These are phyloP conservation scores for Heliosperma pusillum DNA, from an alignment of 148 eudicot genomes.

Conservation along the genomic window DNA sequence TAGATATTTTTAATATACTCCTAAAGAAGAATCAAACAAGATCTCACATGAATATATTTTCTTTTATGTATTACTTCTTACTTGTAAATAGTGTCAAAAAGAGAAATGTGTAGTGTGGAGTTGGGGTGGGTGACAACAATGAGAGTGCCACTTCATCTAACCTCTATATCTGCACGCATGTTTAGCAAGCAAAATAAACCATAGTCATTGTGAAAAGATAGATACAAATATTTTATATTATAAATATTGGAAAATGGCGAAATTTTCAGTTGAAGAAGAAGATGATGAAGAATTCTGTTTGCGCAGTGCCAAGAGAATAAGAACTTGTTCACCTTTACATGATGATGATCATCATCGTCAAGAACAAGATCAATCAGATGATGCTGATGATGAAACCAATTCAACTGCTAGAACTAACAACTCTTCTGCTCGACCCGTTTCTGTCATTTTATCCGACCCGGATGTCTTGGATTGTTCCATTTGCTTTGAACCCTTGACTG, in stretches of 20 bases:
- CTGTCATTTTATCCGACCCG: constrained; percentile 58
- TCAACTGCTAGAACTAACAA: constrained; percentile 12
- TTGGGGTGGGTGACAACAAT: no score
- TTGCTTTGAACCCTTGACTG: constrained; percentile 49
- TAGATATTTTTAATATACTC: no score
- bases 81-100: no score
- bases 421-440: constrained; percentile 23
- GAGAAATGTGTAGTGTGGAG: no score
- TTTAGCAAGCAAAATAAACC: neutral
- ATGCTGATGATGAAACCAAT: constrained; percentile 5
- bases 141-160: no score
- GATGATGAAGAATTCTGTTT: constrained; percentile 26
- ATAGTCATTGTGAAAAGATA: neutral
- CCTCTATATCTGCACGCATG: no score
- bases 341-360: neutral
- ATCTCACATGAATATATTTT: no score
- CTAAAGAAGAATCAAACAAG: no score
- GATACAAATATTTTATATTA: neutral
- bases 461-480: constrained; percentile 83
- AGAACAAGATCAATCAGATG: neutral
- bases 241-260: constrained; percentile 39
- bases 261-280: constrained; percentile 44
- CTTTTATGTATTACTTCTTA: no score
- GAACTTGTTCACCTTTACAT: constrained; percentile 9
- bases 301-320: constrained; percentile 31